phyloP scores from a whole-genome alignment of 2,329 filamentous ascomycete genomes.

The Zymoseptoria pseudotritici region DNA sequence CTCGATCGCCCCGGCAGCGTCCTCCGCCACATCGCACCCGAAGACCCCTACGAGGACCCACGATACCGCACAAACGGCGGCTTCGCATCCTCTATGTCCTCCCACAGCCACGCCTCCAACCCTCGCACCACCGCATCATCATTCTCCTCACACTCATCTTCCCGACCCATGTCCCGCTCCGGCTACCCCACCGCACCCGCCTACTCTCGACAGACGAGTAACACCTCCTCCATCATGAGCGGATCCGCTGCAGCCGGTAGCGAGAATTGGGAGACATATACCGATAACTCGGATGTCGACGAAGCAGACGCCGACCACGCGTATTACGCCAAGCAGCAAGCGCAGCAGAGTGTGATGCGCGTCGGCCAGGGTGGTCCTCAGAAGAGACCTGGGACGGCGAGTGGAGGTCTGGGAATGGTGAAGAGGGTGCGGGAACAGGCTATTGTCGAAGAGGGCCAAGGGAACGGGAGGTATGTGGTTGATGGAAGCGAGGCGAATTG shows the following conservation, averaged over 20 bases:
- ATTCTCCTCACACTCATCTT: constrained; percentile 20
- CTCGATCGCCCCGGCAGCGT: constrained; percentile 50
- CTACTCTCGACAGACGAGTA: constrained; percentile 26
- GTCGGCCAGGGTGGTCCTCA: constrained; percentile 1
- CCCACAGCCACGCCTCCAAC: background rate
- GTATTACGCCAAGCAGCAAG: constrained; percentile 68
- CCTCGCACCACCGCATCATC: constrained; percentile 5
- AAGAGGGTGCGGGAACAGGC: constrained; percentile 21
- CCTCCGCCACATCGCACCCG: constrained; percentile 56
- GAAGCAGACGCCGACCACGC: constrained; percentile 63
- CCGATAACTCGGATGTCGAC: constrained; percentile 48
- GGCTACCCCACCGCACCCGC: constrained; percentile 26
- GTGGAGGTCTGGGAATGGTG: constrained; percentile 14
- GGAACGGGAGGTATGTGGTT: constrained; percentile 2
- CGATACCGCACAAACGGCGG: constrained; percentile 16
- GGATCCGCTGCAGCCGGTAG: constrained; percentile 47
- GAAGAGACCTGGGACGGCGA: constrained; percentile 16
- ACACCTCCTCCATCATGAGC: constrained; percentile 30
- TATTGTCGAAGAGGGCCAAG: constrained; percentile 20
- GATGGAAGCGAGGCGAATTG: constrained; percentile 30
- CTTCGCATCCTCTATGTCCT: constrained; percentile 9
- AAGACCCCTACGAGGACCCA: constrained; percentile 76
- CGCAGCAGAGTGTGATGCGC: constrained; percentile 47
- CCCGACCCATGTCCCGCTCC: constrained; percentile 22
- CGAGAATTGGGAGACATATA: constrained; percentile 97